Evolutionary conservation across 2,329 filamentous ascomycete genomes (phyloP), one percentile per base, ranked within the genome.

Genomic region (Botrytis elliptica): DNA sequence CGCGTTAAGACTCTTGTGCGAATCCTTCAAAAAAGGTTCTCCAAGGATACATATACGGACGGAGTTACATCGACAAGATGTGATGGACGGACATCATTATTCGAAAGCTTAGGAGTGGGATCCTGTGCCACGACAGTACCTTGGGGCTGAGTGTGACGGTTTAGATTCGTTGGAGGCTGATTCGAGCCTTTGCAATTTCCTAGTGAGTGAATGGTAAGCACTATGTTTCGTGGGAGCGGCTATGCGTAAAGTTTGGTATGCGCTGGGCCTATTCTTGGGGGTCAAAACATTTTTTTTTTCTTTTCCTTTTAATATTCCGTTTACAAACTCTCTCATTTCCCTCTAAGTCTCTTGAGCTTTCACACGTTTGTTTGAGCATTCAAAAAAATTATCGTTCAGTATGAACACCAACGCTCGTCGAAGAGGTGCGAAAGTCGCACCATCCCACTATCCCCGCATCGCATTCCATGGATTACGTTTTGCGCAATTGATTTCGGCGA

Each of bases 391-490:
- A 65, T 65, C 38, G 12, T 33, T 55, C 44, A 64, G 14, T 4
- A 70, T 70, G 71, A 73, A 74, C 40, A 70, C 49, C 38, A 60
- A 73, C 65, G 65, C 65, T 29, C 29, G 65, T 38, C 46, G 52
- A 36, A 44, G 57, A 64, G 72, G 72, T 29, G 72, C 72, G 29
- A 74, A 66, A 40, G 72, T 79, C 60, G 75, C 75, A 72, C 79
- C 79, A 33, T 80, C 79, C 52, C 75, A 77, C 12, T 80, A 80
- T 63, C 79, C 77, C 29, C 76, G 79, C 42, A 74, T 76, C 46
- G 71, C 75, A 0, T 80, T 80, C 75, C 79, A 80, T 69, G 77
- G 72, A 20, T 73, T 80, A 67, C 66, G 79, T 64, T 73, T 67
- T 42, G 76, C 74, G 40, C 79, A 80, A 71, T 65, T 79, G 36